These are phyloP conservation scores for Nemania diffusa DNA, from an alignment of 2,329 filamentous ascomycete genomes.

Conservation along the genomic window DNA sequence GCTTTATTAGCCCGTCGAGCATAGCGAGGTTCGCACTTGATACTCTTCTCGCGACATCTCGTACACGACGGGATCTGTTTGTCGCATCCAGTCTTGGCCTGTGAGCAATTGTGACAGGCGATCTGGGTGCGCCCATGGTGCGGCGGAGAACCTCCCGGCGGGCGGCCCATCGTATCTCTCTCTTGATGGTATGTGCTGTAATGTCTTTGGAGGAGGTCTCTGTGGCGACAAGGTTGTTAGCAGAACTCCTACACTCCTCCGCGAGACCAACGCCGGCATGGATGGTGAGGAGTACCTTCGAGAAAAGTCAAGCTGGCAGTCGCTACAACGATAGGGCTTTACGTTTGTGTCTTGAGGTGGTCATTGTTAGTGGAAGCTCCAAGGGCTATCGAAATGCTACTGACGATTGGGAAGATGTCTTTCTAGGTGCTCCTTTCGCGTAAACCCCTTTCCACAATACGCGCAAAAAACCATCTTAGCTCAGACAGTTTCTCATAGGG, in stretches of 20 bases:
- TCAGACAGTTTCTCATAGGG: conserved; percentile 14
- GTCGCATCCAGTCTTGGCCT: conserved; percentile 63
- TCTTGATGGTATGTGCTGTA: conserved; percentile 63
- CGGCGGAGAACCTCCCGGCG: conserved; percentile 57
- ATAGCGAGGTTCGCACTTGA: conserved; percentile 61
- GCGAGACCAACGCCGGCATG: no score
- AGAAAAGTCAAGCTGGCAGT: conserved; percentile 62
- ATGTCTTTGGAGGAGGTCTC: conserved; percentile 63
- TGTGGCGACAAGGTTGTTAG: conserved; percentile 38
- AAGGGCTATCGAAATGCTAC: conserved; percentile 39
- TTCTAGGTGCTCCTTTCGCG: conserved; percentile 66
- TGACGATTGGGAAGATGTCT: conserved; percentile 64
- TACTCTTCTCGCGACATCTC: conserved; percentile 60
- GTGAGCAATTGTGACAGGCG: conserved; percentile 61
- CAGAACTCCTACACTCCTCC: no score
- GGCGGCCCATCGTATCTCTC: conserved; percentile 58
- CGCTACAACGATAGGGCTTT: conserved; percentile 62
- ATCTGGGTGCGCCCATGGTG: conserved; percentile 56
- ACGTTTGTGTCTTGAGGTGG: conserved; percentile 61
- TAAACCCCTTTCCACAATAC: conserved; percentile 66
- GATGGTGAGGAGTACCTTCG: conserved; percentile 54
- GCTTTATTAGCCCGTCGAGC: conserved; percentile 63
- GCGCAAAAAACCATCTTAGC: conserved; percentile 58
- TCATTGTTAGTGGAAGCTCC: conserved; percentile 29
- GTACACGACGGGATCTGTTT: conserved; percentile 59